Evolutionary conservation across 2,329 filamentous ascomycete genomes (phyloP).

Genomic region (Akanthomyces lecanii): DNA sequence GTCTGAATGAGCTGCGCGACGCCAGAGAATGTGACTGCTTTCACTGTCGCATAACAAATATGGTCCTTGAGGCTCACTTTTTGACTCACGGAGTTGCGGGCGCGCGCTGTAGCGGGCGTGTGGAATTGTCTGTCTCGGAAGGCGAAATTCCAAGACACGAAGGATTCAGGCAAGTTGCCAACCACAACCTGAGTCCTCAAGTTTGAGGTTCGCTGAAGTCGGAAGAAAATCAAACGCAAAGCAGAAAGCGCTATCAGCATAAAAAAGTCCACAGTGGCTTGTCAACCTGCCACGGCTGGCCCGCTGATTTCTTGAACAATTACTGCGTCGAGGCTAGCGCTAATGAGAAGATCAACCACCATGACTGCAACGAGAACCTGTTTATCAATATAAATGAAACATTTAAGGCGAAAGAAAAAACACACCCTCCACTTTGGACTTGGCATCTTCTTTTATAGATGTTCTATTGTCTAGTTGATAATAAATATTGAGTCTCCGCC

Average conservation of each 20-base stretch:
- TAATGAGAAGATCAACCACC: too few relatives aligned
- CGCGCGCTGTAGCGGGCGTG: too few relatives aligned
- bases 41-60: background rate
- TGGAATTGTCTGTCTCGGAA: background rate
- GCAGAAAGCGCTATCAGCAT: background rate
- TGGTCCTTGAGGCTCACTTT: background rate
- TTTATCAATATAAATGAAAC: background rate
- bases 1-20: background rate
- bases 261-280: background rate
- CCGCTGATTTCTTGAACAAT: constrained; percentile 11
- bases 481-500: background rate
- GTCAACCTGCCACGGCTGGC: background rate
- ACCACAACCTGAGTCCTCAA: background rate
- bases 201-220: background rate
- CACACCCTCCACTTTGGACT: too few relatives aligned
- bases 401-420: too few relatives aligned
- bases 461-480: background rate
- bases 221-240: background rate
- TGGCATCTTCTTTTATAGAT: background rate
- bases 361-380: too few relatives aligned
- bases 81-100: background rate
- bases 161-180: background rate
- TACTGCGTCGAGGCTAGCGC: constrained; percentile 11
- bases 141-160: background rate
- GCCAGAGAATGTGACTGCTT: background rate